phyloP scores from a whole-genome alignment of 768 basidiomycete species.

The Mrakia hoshinonis region DNA sequence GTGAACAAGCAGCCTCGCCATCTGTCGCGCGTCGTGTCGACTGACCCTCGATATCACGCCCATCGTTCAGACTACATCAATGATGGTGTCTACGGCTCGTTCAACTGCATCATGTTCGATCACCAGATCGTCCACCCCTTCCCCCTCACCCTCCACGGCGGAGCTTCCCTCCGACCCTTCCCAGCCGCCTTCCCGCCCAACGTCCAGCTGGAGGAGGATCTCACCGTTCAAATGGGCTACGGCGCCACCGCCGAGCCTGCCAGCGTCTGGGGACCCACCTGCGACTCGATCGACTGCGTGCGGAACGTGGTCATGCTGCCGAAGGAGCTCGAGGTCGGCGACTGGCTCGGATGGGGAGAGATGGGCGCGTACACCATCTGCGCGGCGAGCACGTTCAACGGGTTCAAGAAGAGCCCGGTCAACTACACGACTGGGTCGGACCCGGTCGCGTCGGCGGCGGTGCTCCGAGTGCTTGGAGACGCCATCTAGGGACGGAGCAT shows the following conservation, averaged over 20 bases:
- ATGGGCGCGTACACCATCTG: conserved; percentile 99
- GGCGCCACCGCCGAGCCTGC: conserved; percentile 21
- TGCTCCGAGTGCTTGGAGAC: conserved; percentile 14
- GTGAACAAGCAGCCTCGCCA: conserved; percentile 40
- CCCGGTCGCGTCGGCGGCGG: conserved; percentile 13
- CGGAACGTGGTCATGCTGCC: conserved; percentile 54
- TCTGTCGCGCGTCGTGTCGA: not conserved
- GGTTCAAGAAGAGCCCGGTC: conserved; percentile 37
- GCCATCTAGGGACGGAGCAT: not conserved
- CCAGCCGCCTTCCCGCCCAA: conserved; percentile 39
- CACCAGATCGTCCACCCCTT: conserved; percentile 82
- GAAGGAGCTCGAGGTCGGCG: conserved; percentile 68
- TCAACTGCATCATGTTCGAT: conserved; percentile 75
- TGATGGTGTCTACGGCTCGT: conserved; percentile 86
- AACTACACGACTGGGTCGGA: conserved; percentile 24
- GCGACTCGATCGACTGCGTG: conserved; percentile 94
- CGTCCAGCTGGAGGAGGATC: conserved; percentile 39
- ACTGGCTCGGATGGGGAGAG: conserved; percentile 94
- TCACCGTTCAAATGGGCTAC: conserved; percentile 41
- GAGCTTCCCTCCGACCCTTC: conserved; percentile 28
- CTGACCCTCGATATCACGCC: conserved; percentile 31
- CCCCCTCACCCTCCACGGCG: conserved; percentile 43
- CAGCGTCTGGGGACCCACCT: conserved; percentile 90
- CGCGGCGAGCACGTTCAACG: conserved; percentile 92
- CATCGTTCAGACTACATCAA: conserved; percentile 81